Conservation (phyloP, 1,284 basidiomycete species). For the Omphalotus olearius region DNA sequence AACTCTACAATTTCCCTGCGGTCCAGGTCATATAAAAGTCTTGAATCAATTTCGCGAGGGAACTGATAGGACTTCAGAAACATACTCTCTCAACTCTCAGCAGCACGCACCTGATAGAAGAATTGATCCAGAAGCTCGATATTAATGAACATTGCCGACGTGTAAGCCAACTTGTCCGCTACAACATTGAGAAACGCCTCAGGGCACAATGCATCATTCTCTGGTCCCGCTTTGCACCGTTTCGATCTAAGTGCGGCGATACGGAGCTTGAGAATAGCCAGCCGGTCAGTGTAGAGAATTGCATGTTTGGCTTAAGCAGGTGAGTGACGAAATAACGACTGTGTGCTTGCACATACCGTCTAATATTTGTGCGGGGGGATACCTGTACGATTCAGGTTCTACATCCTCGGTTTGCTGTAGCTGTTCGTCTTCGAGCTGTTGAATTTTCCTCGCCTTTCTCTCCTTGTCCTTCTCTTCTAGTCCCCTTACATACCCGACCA, state of each 20-base stretch:
- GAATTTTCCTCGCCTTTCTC: constrained; percentile 49
- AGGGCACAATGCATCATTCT: constrained; percentile 87
- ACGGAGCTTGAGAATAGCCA: constrained; percentile 82
- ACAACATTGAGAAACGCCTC: constrained; percentile 97
- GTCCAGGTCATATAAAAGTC: constrained; percentile 88
- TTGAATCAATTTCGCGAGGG: constrained; percentile 96
- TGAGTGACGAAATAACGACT: background rate
- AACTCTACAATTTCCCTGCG: constrained; percentile 84
- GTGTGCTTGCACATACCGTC: constrained; percentile 62
- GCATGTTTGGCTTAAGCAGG: constrained; percentile 78
- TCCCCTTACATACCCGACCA: constrained; percentile 81
- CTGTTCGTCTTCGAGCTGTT: constrained; percentile 29
- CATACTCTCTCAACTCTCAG: background rate
- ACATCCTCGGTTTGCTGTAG: constrained; percentile 36
- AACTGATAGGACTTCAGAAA: constrained; percentile 51
- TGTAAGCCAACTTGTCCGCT: constrained; percentile 95
- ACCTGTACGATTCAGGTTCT: constrained; percentile 75
- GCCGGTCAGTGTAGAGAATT: constrained; percentile 78
- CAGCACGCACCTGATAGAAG: constrained; percentile 81
- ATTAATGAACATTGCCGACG: constrained; percentile 97
- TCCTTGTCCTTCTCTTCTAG: constrained; percentile 83
- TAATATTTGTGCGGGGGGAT: constrained; percentile 85
- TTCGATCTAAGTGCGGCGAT: constrained; percentile 82
- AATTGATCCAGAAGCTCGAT: constrained; percentile 97
- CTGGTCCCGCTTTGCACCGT: constrained; percentile 84